phyloP scores from a whole-genome alignment of 345 rosid genomes.

The Carallia pectinifolia region DNA sequence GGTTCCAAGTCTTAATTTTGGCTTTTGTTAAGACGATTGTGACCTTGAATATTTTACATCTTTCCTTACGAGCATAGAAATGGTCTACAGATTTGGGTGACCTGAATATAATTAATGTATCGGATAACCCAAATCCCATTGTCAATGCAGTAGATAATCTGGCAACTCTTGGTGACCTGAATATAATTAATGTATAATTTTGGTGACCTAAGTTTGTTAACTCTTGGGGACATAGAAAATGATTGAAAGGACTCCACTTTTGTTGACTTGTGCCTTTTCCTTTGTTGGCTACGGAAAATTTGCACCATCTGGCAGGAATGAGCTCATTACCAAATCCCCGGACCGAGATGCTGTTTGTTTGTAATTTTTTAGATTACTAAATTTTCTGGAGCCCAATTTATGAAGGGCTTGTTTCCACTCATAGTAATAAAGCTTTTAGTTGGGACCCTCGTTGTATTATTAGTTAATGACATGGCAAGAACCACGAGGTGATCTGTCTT shows the following conservation, averaged over 20 bases:
- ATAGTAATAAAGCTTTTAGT: neutral
- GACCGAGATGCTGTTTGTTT: constrained; percentile 1
- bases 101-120: constrained; percentile 2
- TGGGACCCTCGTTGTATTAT: neutral
- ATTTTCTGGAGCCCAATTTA: neutral
- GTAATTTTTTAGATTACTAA: neutral
- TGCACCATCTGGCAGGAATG: constrained; percentile 6
- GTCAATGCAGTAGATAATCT: constrained; percentile 34
- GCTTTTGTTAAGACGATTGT: neutral
- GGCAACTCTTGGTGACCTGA: no score
- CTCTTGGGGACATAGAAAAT: constrained; percentile 29
- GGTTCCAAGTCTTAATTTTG: constrained; percentile 11
- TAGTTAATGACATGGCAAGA: no score
- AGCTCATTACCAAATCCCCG: constrained; percentile 9
- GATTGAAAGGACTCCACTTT: constrained; percentile 36
- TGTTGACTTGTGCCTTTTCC: constrained; percentile 32
- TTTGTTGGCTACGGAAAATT: constrained; percentile 14
- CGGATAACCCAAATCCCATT: constrained; percentile 17
- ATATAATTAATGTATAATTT: no score
- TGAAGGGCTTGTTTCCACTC: neutral
- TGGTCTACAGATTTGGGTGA: neutral
- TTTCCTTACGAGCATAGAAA: neutral
- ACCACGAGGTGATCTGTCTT: no score
- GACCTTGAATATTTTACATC: neutral
- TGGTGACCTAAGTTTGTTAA: constrained; percentile 12